phyloP scores from a whole-genome alignment of 2,329 filamentous ascomycete genomes.

The Raffaelea albimanens region DNA sequence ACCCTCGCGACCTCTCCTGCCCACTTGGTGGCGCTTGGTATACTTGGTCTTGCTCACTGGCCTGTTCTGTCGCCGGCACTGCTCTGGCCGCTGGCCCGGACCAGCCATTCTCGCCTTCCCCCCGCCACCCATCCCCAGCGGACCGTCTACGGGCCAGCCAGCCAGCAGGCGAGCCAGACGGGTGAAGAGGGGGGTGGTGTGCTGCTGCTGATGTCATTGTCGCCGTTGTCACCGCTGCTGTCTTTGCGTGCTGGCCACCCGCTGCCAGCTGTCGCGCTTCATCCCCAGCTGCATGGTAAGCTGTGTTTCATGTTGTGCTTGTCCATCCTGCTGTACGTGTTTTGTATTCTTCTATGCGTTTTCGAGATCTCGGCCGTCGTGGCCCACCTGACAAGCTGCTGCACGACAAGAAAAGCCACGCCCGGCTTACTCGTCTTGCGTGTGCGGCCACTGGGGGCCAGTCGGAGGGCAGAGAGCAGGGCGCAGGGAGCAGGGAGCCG shows the following conservation, averaged over 20 bases:
- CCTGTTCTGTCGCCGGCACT: too few species aligned
- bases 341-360: slow-evolving; percentile 31
- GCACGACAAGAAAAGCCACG: not conserved
- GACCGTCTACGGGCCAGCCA: too few species aligned
- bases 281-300: slow-evolving; percentile 31
- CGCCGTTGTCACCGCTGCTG: not conserved
- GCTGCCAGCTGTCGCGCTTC: slow-evolving; percentile 11
- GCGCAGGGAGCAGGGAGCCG: not conserved
- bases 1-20: too few species aligned
- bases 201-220: not conserved
- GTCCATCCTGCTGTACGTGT: slow-evolving; percentile 26
- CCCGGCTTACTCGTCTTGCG: too few species aligned
- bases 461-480: not conserved
- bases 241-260: slow-evolving; percentile 8
- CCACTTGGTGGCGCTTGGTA: too few species aligned
- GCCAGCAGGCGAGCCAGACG: too few species aligned
- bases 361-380: slow-evolving; percentile 25
- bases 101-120: too few species aligned
- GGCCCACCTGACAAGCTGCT: slow-evolving; percentile 9
- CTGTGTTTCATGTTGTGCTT: slow-evolving; percentile 34
- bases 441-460: too few species aligned
- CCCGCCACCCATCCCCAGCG: too few species aligned
- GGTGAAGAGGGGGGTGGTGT: not conserved
- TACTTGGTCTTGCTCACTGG: too few species aligned
- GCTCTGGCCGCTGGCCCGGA: too few species aligned